Evolutionary conservation across 108 stramenopile species (phyloP).

Genomic region (Tribonema minus): DNA sequence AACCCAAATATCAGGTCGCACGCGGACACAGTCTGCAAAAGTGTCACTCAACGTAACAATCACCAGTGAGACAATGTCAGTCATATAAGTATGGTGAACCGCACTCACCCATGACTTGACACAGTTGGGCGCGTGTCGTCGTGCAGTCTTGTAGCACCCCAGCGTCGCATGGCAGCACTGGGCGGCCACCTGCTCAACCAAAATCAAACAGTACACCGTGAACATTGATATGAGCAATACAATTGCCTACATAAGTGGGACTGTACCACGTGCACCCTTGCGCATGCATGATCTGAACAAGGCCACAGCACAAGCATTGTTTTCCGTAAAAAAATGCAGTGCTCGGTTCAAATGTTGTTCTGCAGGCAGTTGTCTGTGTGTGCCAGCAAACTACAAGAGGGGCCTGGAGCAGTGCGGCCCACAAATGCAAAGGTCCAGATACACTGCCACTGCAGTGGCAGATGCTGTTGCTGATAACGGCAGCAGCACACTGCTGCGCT

Average conservation of each 20-base stretch:
- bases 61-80: too few species aligned
- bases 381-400: too few species aligned
- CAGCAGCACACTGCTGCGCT: too few species aligned
- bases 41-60: too few species aligned
- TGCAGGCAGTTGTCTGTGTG: background rate
- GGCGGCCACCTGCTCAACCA: conserved; percentile 27
- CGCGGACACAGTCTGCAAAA: too few species aligned
- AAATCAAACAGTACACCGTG: background rate
- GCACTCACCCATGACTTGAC: background rate
- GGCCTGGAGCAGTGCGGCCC: too few species aligned
- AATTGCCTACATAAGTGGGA: background rate
- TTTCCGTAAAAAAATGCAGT: background rate
- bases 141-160: conserved; percentile 39
- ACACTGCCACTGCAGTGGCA: too few species aligned
- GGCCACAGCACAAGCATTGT: background rate
- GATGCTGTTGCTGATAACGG: too few species aligned
- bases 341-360: background rate
- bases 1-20: too few species aligned
- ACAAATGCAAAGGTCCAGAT: too few species aligned
- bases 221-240: background rate
- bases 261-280: background rate
- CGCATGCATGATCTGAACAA: background rate
- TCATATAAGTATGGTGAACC: too few species aligned
- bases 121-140: background rate
- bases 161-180: conserved; percentile 56